Evolutionary conservation across 2,329 filamentous ascomycete genomes (phyloP), one percentile per base, ranked within the genome.

Genomic region (Phialophora expanda): DNA sequence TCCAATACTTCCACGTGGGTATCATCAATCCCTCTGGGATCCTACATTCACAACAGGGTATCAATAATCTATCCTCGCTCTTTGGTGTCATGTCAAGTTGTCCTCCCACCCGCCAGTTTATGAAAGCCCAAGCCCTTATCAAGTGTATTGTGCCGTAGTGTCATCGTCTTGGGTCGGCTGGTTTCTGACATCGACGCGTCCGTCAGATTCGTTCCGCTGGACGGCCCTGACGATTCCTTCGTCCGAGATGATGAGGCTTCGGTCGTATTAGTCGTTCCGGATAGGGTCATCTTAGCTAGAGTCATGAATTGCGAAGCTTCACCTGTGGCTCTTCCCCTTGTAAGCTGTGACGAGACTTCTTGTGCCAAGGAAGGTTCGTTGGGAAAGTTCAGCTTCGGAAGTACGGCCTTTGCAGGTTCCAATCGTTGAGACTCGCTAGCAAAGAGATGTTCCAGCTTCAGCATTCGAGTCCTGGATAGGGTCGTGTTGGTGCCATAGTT

Each of bases 11-110:
- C 32, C 20, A 50, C 17, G 6, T 32, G 56, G 57, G 63, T 65
- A 61, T 65, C 63, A 41, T 46, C 26, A 9, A n/a, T 48, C 53
- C 51, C 34, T 48, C 14, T 50, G 11, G 56, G 28, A 24, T 54
- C 24, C 34, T 56, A 51, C 24, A 57, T 57, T 57, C 53, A 53
- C 44, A 65, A 51, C 11, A 20, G 38, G 56, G 62, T 65, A 65
- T 56, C 60, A 62, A 56, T 55, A 17, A 48, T 61, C 57, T 48
- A 28, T 24, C 30, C 20, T 62, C n/a, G 26, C 24, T n/a, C 28
- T 12, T 61, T 14, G 24, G 12, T 28, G 28, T 34, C 28, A 8
- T 26, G n/a, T 22, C 20, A 24, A 59, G 17, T 55, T 48, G 50
- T 62, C 56, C 30, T 59, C 62, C 57, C 51, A 38, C 12, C 22